Percentiles rank a stretch among this genome's conserved stretches.
Conservation (phyloP, 2,329 filamentous ascomycete species). For the Ascochyta pisi region DNA sequence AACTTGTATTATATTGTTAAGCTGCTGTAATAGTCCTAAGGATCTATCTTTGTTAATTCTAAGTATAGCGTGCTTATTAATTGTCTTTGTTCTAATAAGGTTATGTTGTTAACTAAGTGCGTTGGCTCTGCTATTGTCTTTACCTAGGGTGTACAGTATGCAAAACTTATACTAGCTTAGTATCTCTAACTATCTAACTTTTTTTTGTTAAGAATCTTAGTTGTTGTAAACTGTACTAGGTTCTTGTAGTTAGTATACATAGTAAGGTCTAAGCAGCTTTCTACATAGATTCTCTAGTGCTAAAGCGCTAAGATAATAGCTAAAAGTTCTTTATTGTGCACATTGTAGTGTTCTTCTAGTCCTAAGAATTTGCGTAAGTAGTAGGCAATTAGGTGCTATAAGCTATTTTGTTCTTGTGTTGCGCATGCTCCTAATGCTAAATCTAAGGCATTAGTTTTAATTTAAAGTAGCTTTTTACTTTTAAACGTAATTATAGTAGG, state of each 20-base stretch:
- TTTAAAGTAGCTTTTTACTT: background rate
- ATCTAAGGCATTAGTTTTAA: background rate
- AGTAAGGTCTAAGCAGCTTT: background rate
- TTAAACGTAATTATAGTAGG: background rate
- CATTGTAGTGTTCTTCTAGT: background rate
- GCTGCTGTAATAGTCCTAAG: background rate
- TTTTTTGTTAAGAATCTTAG: background rate
- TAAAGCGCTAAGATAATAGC: background rate
- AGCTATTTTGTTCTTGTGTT: background rate
- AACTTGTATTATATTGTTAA: background rate
- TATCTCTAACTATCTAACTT: background rate
- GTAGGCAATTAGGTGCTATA: background rate
- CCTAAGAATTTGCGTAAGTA: background rate
- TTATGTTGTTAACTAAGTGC: background rate
- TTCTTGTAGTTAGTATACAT: background rate
- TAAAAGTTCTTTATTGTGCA: background rate
- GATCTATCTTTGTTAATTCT: background rate
- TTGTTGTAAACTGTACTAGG: background rate
- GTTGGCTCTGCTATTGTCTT: background rate
- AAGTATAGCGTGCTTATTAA: background rate
- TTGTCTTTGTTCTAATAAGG: background rate
- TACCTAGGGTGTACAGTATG: background rate
- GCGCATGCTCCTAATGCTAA: background rate
- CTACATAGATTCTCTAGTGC: background rate
- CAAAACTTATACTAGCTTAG: background rate